Evolutionary conservation across 192 early-diverging fungal genomes (phyloP).

Genomic region (Backusella macrospora): DNA sequence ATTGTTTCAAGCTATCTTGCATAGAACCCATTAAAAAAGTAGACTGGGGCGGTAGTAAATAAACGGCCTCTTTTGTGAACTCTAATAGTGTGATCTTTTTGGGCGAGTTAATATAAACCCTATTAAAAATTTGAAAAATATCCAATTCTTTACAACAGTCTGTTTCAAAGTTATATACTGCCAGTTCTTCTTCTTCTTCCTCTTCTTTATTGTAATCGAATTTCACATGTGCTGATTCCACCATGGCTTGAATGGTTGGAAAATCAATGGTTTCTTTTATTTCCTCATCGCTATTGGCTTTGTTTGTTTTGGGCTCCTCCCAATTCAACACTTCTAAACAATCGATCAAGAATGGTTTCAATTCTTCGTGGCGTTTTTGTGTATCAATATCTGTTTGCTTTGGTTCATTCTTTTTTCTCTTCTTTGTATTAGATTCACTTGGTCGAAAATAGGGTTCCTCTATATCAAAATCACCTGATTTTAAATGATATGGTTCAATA

Average conservation of each 20-base stretch:
- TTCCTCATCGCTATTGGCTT: background rate
- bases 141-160: slow-evolving; percentile 1
- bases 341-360: slow-evolving; percentile 19
- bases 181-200: background rate
- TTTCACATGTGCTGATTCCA: background rate
- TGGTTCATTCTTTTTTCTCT: slow-evolving; percentile 20
- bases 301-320: background rate
- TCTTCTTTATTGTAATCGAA: background rate
- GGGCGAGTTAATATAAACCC: background rate
- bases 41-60: slow-evolving; percentile 22
- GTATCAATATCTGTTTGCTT: slow-evolving; percentile 22
- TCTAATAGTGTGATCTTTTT: background rate
- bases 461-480: slow-evolving; percentile 30
- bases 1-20: slow-evolving; percentile 24
- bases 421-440: slow-evolving; percentile 3
- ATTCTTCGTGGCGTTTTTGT: slow-evolving; percentile 16
- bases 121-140: slow-evolving; percentile 22
- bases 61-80: background rate
- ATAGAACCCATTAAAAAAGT: slow-evolving; percentile 30
- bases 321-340: background rate
- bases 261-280: background rate
- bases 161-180: background rate
- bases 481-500: slow-evolving; percentile 6
- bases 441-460: slow-evolving; percentile 29
- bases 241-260: slow-evolving; percentile 19